Conservation (phyloP, 179 eudicot species). For the Silene coronaria region DNA sequence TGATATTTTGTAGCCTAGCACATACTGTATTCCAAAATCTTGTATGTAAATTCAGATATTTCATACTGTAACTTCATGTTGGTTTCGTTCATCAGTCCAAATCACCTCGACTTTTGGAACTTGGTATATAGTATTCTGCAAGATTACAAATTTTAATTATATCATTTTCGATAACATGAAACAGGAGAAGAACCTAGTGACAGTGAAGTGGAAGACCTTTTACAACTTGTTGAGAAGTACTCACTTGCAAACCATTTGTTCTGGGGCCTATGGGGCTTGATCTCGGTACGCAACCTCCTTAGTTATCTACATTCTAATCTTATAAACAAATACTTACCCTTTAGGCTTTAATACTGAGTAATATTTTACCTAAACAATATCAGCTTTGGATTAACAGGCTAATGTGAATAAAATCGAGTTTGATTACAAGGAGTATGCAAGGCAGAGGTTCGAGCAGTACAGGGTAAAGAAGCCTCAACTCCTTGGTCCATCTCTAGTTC, state of each 20-base stretch:
- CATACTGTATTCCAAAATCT: too few relatives aligned
- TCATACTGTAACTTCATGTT: too few relatives aligned
- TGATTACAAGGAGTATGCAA: conserved; percentile 40
- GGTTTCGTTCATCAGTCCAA: too few relatives aligned
- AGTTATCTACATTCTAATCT: not conserved
- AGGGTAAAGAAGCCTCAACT: conserved; percentile 32
- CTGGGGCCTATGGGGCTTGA: conserved; percentile 97
- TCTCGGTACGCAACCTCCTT: conserved; percentile 48
- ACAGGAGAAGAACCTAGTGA: conserved; percentile 44
- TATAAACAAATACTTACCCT: not conserved
- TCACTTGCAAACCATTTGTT: conserved; percentile 72
- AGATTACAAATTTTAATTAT: not conserved
- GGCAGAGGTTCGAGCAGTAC: conserved; percentile 40
- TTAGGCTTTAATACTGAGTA: too few relatives aligned
- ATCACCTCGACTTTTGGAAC: too few relatives aligned
- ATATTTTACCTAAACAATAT: not conserved
- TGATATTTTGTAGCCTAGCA: too few relatives aligned
- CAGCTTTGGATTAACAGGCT: conserved; percentile 18
- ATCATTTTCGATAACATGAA: not conserved
- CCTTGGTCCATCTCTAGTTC: conserved; percentile 24
- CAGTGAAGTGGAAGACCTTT: conserved; percentile 42
- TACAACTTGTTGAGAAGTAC: conserved; percentile 69
- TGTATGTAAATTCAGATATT: too few relatives aligned
- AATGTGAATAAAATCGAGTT: conserved; percentile 40
- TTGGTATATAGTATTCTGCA: conserved; percentile 10